Conservation (phyloP, 2,329 filamentous ascomycete species). For the Neurospora sp. region DNA sequence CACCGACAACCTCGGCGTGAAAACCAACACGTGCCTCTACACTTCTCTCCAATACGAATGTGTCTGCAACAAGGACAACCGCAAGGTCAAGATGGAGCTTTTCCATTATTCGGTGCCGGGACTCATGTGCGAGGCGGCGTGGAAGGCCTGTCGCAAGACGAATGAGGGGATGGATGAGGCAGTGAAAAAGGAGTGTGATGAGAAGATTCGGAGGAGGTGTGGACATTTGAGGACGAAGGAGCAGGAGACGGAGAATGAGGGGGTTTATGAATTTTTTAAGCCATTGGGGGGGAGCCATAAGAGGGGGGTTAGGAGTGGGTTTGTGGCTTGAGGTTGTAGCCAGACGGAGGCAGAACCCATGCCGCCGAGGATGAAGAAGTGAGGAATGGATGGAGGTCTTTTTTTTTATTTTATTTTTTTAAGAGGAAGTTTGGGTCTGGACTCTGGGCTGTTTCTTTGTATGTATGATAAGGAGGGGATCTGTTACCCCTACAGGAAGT, state of each 20-base stretch:
- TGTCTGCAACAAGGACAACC: not conserved
- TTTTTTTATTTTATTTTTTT: too few relatives aligned
- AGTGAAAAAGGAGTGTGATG: not conserved
- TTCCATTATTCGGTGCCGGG: not conserved
- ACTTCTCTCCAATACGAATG: not conserved
- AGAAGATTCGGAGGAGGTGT: not conserved
- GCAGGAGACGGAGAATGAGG: not conserved
- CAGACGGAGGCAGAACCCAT: too few relatives aligned
- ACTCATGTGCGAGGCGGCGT: not conserved
- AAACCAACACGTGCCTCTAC: fast-evolving
- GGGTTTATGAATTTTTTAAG: not conserved
- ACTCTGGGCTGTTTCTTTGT: too few relatives aligned
- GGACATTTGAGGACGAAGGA: not conserved
- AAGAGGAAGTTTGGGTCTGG: too few relatives aligned
- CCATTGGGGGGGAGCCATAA: too few relatives aligned
- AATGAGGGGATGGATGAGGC: not conserved
- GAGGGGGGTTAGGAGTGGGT: too few relatives aligned
- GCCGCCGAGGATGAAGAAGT: too few relatives aligned
- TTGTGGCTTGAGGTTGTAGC: too few relatives aligned
- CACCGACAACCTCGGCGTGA: fast-evolving
- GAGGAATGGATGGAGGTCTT: too few relatives aligned
- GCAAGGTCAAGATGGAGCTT: fast-evolving
- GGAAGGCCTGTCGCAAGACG: not conserved
- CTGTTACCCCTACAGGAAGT: too few relatives aligned
- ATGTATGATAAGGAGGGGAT: too few relatives aligned